phyloP scores from a whole-genome alignment of 495 filamentous ascomycete genomes.

The Glarea lozoyensis region DNA sequence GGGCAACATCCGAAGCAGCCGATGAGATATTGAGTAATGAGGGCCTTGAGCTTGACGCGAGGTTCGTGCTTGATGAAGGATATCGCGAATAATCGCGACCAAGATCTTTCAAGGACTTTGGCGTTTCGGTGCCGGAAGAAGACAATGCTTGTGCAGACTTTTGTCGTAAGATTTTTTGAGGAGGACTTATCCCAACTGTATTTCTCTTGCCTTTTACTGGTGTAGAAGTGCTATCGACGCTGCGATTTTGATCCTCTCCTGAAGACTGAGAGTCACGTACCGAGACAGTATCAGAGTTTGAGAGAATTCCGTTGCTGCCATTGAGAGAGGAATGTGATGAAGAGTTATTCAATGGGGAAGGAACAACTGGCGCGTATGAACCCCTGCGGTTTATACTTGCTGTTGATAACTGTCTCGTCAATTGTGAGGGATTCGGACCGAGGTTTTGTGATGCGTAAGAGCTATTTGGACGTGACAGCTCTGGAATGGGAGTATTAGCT shows the following conservation, averaged over 20 bases:
- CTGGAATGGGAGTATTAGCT: not conserved
- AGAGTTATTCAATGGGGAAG: slow-evolving; percentile 20
- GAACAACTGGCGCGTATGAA: slow-evolving; percentile 18
- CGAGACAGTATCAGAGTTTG: not conserved
- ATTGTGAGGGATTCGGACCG: not conserved
- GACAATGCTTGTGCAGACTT: slow-evolving; percentile 5
- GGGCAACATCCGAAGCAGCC: slow-evolving; percentile 10
- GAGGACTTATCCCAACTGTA: slow-evolving; percentile 3
- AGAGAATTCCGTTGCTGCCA: slow-evolving; percentile 1
- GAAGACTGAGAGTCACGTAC: slow-evolving; percentile 5
- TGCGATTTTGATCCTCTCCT: not conserved
- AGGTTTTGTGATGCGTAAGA: not conserved
- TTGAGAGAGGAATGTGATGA: slow-evolving; percentile 6
- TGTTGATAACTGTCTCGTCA: not conserved
- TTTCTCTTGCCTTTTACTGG: slow-evolving; percentile 1
- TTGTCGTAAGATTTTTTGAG: slow-evolving; percentile 7
- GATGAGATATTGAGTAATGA: not conserved
- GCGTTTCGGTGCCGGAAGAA: slow-evolving; percentile 12
- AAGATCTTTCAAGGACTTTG: slow-evolving; percentile 27
- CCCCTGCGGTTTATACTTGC: slow-evolving; percentile 1
- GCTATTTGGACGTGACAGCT: not conserved
- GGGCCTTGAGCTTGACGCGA: not conserved
- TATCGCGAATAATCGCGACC: slow-evolving; percentile 40
- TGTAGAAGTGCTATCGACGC: not conserved
- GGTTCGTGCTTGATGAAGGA: slow-evolving; percentile 12